phyloP scores from a whole-genome alignment of 2,329 filamentous ascomycete species.

The Penicillium sp. region DNA sequence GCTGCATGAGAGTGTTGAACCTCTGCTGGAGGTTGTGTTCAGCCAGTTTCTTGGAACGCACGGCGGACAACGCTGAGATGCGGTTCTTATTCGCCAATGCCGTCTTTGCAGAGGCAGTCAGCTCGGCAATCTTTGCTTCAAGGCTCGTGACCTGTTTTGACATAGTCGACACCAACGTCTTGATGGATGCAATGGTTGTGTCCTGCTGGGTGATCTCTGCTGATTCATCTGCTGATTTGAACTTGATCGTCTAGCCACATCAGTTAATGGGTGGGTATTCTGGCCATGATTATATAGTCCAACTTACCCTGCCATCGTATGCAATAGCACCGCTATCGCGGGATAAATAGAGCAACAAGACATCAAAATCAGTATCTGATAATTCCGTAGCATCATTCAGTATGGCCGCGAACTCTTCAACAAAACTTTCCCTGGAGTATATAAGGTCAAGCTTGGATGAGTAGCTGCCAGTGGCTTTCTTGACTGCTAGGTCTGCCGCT shows the following conservation, averaged over 20 bases:
- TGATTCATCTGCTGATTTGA: constrained; percentile 56
- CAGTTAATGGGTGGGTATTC: constrained; percentile 16
- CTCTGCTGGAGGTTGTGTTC: constrained; percentile 71
- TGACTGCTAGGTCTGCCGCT: constrained; percentile 54
- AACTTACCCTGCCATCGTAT: constrained; percentile 46
- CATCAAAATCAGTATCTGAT: constrained; percentile 63
- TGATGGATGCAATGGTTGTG: constrained; percentile 74
- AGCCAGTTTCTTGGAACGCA: constrained; percentile 78
- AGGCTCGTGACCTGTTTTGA: constrained; percentile 65
- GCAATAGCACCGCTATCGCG: constrained; percentile 59
- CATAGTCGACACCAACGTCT: constrained; percentile 67
- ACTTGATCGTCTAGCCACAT: constrained; percentile 63
- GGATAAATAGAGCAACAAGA: constrained; percentile 67
- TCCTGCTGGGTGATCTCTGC: constrained; percentile 71
- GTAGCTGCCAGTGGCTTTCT: constrained; percentile 42
- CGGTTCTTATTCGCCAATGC: constrained; percentile 72
- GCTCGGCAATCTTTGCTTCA: constrained; percentile 49
- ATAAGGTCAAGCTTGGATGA: constrained; percentile 61
- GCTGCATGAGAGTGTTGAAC: constrained; percentile 69
- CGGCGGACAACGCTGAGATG: constrained; percentile 69
- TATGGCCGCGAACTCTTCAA: constrained; percentile 54
- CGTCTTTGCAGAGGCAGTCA: constrained; percentile 59
- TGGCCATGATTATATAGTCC: constrained; percentile 3
- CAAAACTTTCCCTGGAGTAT: constrained; percentile 65
- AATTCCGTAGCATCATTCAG: constrained; percentile 51